phyloP scores from a whole-genome alignment of 768 basidiomycete species.

The Leccinum imitatum region DNA sequence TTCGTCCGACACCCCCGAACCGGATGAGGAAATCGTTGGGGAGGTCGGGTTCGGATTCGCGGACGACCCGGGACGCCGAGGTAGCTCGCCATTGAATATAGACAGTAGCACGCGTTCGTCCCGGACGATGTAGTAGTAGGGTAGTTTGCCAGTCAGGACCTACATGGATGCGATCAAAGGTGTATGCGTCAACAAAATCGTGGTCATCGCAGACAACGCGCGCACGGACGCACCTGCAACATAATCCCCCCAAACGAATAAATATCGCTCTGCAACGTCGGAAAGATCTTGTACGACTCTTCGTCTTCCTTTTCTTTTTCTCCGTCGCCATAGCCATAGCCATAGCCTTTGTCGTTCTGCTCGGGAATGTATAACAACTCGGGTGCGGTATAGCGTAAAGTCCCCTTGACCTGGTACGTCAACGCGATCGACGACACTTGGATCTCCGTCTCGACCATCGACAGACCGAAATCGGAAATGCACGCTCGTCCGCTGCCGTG shows the following conservation, averaged over 20 bases:
- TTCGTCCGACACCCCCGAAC: slow-evolving; percentile 11
- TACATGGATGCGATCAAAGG: background rate
- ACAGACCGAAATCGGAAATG: slow-evolving; percentile 49
- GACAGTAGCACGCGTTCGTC: slow-evolving; percentile 22
- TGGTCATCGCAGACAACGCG: background rate
- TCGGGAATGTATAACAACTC: slow-evolving; percentile 30
- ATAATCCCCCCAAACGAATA: slow-evolving; percentile 32
- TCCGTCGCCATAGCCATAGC: background rate
- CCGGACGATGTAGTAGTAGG: slow-evolving; percentile 22
- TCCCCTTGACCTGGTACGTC: slow-evolving; percentile 33
- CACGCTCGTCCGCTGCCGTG: slow-evolving; percentile 41
- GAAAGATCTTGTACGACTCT: background rate
- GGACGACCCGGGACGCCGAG: slow-evolving; percentile 12
- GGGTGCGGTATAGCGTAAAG: slow-evolving; percentile 52
- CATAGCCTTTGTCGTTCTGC: background rate
- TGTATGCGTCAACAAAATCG: background rate
- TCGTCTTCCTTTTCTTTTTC: background rate
- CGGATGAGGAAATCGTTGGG: background rate
- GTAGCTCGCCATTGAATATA: slow-evolving; percentile 13
- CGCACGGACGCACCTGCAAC: slow-evolving; percentile 19
- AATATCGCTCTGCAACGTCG: slow-evolving; percentile 37
- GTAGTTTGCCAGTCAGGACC: slow-evolving; percentile 23
- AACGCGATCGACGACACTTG: slow-evolving; percentile 34
- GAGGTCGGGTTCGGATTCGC: background rate
- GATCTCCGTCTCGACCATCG: slow-evolving; percentile 38